These are phyloP conservation scores for Ocimum tenuiflorum DNA, from an alignment of 257 asterid species.

Conservation along the genomic window DNA sequence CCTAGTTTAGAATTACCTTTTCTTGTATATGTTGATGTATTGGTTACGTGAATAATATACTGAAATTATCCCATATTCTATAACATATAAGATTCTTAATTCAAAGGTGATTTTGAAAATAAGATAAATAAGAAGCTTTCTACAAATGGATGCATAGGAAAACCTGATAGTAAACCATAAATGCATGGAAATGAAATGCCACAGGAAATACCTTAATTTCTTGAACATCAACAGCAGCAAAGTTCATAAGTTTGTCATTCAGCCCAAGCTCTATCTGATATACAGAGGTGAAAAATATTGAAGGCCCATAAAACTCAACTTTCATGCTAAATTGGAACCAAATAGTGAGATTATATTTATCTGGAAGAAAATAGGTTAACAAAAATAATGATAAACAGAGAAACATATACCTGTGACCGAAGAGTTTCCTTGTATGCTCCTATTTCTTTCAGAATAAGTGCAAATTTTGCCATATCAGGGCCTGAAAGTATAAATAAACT, in stretches of 20 bases:
- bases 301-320: constrained; percentile 1
- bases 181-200: constrained; percentile 1
- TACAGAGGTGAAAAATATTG: constrained; percentile 22
- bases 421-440: constrained; percentile 93
- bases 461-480: constrained; percentile 85
- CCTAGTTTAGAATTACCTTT: too few species aligned
- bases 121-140: too few species aligned
- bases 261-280: constrained; percentile 63
- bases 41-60: too few species aligned
- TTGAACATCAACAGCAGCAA: constrained; percentile 70
- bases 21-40: too few species aligned
- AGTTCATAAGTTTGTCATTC: constrained; percentile 57
- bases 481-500: constrained; percentile 40
- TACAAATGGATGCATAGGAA: background rate
- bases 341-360: background rate
- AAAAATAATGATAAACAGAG: constrained; percentile 4
- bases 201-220: constrained; percentile 76
- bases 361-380: constrained; percentile 6
- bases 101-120: background rate
- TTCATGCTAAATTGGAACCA: constrained; percentile 8
- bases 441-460: constrained; percentile 74
- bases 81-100: background rate
- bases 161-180: background rate
- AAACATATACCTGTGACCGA: constrained; percentile 61
- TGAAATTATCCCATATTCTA: too few species aligned